These are phyloP conservation scores for Pythium vanterpoolii DNA, from an alignment of 352 stramenopile species.

Conservation along the genomic window DNA sequence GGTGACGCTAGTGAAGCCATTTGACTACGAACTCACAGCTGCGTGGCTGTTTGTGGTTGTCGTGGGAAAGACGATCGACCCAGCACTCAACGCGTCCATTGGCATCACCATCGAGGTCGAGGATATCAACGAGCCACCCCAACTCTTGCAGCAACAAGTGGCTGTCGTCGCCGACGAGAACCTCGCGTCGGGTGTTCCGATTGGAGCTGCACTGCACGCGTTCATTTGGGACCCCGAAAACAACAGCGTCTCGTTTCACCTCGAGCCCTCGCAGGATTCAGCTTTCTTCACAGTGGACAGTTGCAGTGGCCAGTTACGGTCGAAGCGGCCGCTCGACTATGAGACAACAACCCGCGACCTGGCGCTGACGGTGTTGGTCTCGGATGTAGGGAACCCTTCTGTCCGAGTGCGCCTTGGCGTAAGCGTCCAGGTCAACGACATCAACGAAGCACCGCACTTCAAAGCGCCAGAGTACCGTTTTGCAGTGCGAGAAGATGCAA, in stretches of 20 bases:
- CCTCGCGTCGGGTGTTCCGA: background rate
- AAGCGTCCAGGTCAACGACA: slow-evolving; percentile 9
- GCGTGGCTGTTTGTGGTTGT: background rate
- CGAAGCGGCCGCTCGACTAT: slow-evolving; percentile 34
- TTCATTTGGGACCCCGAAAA: slow-evolving; percentile 59
- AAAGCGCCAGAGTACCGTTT: slow-evolving; percentile 9
- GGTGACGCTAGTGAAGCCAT: slow-evolving; percentile 18
- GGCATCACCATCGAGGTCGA: slow-evolving; percentile 12
- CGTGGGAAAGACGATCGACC: background rate
- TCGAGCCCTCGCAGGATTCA: slow-evolving; percentile 43
- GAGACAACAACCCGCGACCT: slow-evolving; percentile 22
- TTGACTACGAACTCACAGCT: slow-evolving; percentile 22
- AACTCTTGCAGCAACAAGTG: background rate
- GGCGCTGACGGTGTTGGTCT: slow-evolving; percentile 5
- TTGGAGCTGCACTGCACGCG: slow-evolving; percentile 30
- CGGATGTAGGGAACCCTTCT: slow-evolving; percentile 10
- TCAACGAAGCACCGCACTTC: slow-evolving; percentile 28
- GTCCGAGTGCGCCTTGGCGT: slow-evolving; percentile 6
- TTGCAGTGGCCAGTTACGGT: slow-evolving; percentile 46
- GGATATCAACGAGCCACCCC: slow-evolving; percentile 26
- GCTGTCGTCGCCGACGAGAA: slow-evolving; percentile 17
- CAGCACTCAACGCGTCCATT: background rate
- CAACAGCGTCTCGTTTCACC: slow-evolving; percentile 35
- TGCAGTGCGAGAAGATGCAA: slow-evolving; percentile 17
- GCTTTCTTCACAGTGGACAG: slow-evolving; percentile 41